These are phyloP conservation scores for Besnoitia besnoiti DNA, from an alignment of 169 alveolate genomes.

Conservation along the genomic window DNA sequence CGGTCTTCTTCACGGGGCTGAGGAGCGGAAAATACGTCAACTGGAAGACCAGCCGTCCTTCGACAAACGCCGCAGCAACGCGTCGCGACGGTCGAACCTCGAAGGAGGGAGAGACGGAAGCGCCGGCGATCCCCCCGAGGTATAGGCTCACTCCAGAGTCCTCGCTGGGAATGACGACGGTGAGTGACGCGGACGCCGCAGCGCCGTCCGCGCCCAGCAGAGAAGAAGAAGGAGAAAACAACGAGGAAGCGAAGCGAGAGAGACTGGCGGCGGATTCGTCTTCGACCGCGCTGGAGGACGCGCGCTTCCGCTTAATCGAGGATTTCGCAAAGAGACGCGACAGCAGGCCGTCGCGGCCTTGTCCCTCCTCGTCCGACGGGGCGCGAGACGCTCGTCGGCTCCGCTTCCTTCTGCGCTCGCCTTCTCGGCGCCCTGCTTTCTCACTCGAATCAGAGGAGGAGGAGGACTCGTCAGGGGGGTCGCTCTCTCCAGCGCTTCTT, in stretches of 20 bases:
- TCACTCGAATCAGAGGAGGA: too few relatives aligned
- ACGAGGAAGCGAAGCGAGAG: neutral
- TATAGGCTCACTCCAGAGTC: neutral
- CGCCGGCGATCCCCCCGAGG: neutral
- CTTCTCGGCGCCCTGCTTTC: neutral
- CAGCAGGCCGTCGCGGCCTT: neutral
- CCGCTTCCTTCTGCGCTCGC: neutral
- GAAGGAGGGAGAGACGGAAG: neutral
- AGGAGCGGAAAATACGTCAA: neutral
- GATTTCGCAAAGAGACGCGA: neutral
- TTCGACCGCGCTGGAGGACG: neutral
- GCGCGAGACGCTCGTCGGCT: neutral
- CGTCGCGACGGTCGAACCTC: conserved; percentile 30
- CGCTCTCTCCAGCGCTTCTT: neutral
- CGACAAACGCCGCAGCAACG: conserved; percentile 17
- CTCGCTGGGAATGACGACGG: neutral
- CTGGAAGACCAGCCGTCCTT: neutral
- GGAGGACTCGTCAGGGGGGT: too few relatives aligned
- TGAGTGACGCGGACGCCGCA: conserved; percentile 3
- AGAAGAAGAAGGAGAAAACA: neutral
- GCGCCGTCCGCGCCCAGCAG: neutral
- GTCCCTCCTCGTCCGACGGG: neutral
- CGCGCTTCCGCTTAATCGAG: neutral
- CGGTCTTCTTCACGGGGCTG: neutral
- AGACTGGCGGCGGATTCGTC: neutral